These are phyloP conservation scores for Suillus decipiens DNA, from an alignment of 768 basidiomycete species.

Conservation along the genomic window DNA sequence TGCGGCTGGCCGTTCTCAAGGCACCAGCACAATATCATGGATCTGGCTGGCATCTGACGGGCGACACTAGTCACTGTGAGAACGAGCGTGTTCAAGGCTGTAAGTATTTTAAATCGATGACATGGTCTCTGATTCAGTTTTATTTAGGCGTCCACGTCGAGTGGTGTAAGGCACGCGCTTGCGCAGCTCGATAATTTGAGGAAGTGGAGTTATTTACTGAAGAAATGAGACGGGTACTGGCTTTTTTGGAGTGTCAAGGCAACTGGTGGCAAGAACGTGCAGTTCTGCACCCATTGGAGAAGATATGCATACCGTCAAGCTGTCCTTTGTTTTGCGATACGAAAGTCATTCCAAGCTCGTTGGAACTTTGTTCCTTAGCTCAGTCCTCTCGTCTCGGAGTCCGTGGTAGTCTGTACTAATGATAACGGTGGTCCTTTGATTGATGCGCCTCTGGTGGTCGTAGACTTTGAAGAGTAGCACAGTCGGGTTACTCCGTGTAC, in stretches of 20 bases:
- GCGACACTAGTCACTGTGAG: not conserved
- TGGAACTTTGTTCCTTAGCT: not conserved
- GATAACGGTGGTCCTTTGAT: too few species aligned
- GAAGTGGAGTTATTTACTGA: conserved; percentile 26
- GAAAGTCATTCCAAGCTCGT: not conserved
- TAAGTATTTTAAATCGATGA: not conserved
- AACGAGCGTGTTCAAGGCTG: not conserved
- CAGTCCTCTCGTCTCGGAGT: too few species aligned
- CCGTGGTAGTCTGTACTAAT: too few species aligned
- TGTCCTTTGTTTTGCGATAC: not conserved
- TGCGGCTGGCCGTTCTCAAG: not conserved
- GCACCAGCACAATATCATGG: conserved; percentile 7
- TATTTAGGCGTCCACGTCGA: conserved; percentile 19
- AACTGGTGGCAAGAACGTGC: conserved; percentile 18
- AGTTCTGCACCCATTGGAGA: not conserved
- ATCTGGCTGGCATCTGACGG: conserved; percentile 6
- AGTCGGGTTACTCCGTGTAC: too few species aligned
- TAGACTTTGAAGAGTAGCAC: too few species aligned
- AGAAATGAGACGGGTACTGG: conserved; percentile 23
- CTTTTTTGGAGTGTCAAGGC: conserved; percentile 18
- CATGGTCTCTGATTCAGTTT: not conserved
- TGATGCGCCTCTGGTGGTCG: too few species aligned
- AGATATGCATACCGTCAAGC: conserved; percentile 14
- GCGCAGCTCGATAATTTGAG: conserved; percentile 18
- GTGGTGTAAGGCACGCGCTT: conserved; percentile 19